These are phyloP conservation scores for Urochloa ruziziensis DNA, from an alignment of 176 grass and related monocot genomes.

Conservation along the genomic window DNA sequence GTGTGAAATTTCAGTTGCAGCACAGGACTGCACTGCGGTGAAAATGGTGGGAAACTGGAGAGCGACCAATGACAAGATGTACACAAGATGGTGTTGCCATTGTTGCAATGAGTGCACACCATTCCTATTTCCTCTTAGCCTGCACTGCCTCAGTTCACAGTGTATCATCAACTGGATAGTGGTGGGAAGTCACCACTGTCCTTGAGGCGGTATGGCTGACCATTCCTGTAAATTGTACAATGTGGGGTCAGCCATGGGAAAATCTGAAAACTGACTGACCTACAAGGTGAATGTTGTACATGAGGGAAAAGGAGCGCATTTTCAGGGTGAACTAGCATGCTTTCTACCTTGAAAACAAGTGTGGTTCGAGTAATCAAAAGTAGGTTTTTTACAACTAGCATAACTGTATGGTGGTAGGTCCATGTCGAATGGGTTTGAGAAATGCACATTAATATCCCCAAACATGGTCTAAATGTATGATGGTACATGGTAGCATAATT, in stretches of 20 bases:
- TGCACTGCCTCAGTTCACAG: background rate
- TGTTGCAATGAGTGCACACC: background rate
- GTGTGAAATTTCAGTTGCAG: background rate
- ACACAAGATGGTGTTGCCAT: slow-evolving; percentile 21
- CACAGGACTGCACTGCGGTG: background rate
- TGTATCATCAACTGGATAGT: slow-evolving; percentile 54
- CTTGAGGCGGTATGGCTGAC: slow-evolving; percentile 67
- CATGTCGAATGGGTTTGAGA: no score
- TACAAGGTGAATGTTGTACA: background rate
- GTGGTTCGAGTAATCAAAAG: no score
- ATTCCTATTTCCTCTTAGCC: slow-evolving; percentile 16
- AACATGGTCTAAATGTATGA: no score
- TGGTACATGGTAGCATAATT: no score
- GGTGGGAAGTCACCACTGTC: slow-evolving; percentile 86
- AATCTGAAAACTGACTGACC: slow-evolving; percentile 13
- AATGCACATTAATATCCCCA: no score
- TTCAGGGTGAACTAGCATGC: background rate
- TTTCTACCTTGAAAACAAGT: no score
- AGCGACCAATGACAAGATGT: background rate
- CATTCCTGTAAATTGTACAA: slow-evolving; percentile 47
- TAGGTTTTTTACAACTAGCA: no score
- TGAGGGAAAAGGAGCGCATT: background rate
- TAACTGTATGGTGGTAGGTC: no score
- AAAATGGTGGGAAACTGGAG: background rate
- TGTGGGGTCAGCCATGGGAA: background rate